Base-by-base conservation (phyloP, 2,329 filamentous ascomycete genomes). In the Myrmaecium sp. region DNA sequence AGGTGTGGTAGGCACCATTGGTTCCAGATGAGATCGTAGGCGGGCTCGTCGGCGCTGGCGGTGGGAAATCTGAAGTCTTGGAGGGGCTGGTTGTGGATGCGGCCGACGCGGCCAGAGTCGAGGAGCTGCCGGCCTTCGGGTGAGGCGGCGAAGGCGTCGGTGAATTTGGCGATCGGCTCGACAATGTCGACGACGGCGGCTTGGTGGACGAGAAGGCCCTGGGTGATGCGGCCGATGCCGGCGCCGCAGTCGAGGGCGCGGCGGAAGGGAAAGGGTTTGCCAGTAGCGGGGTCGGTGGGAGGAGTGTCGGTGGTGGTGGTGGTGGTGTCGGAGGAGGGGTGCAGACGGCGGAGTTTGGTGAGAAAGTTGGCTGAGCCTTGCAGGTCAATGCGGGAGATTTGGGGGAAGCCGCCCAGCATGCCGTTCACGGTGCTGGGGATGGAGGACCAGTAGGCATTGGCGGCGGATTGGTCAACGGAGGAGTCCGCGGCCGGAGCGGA, bases 1-100 rank as follows among this genome's bases (percentile, higher is more conserved):
- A 93, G 56, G 48, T 94, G 76, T 14, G 80, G 77, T 5, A 86
- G 52, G 49, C 83, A 94, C 83, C 84, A 93, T 51, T 94, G 84
- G 27, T 69, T 75, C 80, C 81, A 93, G 33, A 94, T 71, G 23
- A 93, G 49, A 45, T 84, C 76, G 50, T 94, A 94, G 47, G 48
- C 23, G n/a, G n/a, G n/a, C n/a, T n/a, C n/a, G n/a, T n/a, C n/a
- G n/a, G n/a, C n/a, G n/a, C n/a, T n/a, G n/a, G n/a, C n/a, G n/a
- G n/a, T 63, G 58, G n/a, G n/a, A n/a, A n/a, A n/a, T n/a, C n/a
- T n/a, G 80, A 80, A 91, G 15, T 66, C 62, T 49, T 92, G 75
- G 1, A 92, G 55, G 0, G 81, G 80, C 2, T 74, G 53, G 36
- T 77, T 81, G 52, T 69, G 75, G 11, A 92, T 63, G 13, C 62